A percentile compares a stretch with the other conserved stretches of the same genome.
These are phyloP conservation scores for Aspergillus diversus DNA, from an alignment of 495 filamentous ascomycete genomes.

Conservation along the genomic window DNA sequence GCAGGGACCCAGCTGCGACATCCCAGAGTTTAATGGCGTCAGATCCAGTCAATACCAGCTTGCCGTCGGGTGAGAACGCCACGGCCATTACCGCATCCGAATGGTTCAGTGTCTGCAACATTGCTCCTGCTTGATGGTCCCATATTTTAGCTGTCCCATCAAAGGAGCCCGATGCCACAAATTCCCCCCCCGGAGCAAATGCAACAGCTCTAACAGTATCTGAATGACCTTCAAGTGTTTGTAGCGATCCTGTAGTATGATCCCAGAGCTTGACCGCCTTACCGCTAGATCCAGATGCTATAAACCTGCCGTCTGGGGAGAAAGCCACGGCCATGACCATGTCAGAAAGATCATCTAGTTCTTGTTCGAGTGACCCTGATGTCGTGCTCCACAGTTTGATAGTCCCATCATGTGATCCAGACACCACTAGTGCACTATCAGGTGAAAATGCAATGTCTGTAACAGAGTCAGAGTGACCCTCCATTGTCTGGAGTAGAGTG, in stretches of 20 bases:
- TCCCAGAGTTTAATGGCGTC: slow-evolving; percentile 1
- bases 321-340: slow-evolving; percentile 1
- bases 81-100: no score
- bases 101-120: no score
- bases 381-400: not conserved
- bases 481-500: not conserved
- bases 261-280: not conserved
- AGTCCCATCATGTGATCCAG: not conserved
- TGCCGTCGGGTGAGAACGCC: no score
- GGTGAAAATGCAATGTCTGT: not conserved
- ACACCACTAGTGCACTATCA: not conserved
- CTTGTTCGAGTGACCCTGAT: not conserved
- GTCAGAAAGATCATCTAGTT: not conserved
- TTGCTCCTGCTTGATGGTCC: no score
- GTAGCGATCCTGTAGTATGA: not conserved
- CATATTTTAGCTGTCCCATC: no score
- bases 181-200: no score
- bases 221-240: no score
- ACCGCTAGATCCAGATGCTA: no score
- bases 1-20: not conserved
- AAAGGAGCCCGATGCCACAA: no score
- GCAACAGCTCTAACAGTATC: no score
- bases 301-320: slow-evolving; percentile 8
- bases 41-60: no score
- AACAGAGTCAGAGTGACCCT: not conserved